Percentiles rank a stretch among this genome's conserved stretches.
These are phyloP conservation scores for Ceratocystis harringtonii DNA, from an alignment of 2,329 filamentous ascomycete species.

Conservation along the genomic window DNA sequence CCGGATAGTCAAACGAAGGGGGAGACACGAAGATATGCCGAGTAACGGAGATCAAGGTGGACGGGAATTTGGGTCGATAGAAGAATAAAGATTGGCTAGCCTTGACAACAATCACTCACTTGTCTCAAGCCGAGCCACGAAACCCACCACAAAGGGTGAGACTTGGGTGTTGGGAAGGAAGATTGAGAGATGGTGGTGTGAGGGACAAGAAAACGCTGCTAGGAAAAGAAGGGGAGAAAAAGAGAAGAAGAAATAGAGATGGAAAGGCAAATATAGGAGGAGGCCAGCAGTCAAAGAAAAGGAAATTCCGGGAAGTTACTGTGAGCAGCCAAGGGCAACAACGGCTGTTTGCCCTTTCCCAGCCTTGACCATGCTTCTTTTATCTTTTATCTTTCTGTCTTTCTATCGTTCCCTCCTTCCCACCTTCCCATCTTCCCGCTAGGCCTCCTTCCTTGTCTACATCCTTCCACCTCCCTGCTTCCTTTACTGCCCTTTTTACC, in stretches of 20 bases:
- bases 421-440: not conserved
- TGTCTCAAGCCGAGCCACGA: slow-evolving; percentile 9
- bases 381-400: not conserved
- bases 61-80: no score
- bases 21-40: not conserved
- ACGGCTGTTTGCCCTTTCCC: not conserved
- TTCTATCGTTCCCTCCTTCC: not conserved
- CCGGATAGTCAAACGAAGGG: slow-evolving; percentile 2
- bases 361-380: not conserved
- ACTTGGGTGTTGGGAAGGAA: not conserved
- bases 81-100: no score
- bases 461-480: not conserved
- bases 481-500: not conserved
- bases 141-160: slow-evolving; percentile 12
- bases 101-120: not conserved
- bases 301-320: not conserved
- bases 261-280: slow-evolving; percentile 1
- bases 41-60: not conserved
- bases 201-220: not conserved
- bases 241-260: not conserved
- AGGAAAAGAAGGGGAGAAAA: not conserved
- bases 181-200: not conserved
- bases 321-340: not conserved
- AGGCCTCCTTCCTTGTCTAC: not conserved
- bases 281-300: not conserved